phyloP scores from a whole-genome alignment of 2,329 filamentous ascomycete genomes.

The Fusarium sp. region DNA sequence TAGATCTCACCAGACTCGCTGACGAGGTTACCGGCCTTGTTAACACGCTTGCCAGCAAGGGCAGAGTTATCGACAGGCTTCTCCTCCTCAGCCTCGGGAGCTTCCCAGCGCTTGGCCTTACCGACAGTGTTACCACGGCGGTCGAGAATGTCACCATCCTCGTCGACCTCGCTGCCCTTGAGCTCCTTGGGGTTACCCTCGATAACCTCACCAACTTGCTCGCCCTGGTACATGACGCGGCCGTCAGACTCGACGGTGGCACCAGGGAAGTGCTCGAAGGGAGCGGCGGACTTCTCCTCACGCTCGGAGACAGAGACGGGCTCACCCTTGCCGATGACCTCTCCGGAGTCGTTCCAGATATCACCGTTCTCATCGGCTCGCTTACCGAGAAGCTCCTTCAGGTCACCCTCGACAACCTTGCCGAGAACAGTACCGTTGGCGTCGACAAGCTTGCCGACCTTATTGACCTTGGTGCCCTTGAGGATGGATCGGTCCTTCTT shows the following conservation, averaged over 20 bases:
- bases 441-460: conserved; percentile 68
- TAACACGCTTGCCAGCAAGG: conserved; percentile 76
- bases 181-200: conserved; percentile 74
- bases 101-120: conserved; percentile 76
- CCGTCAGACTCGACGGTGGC: conserved; percentile 66
- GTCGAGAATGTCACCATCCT: conserved; percentile 77
- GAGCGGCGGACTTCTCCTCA: conserved; percentile 61
- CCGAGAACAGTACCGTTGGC: conserved; percentile 67
- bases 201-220: conserved; percentile 69
- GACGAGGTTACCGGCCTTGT: conserved; percentile 75
- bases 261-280: conserved; percentile 70
- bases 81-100: conserved; percentile 60
- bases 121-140: conserved; percentile 75
- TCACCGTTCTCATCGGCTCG: conserved; percentile 74
- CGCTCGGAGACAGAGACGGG: conserved; percentile 65
- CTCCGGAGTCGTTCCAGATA: conserved; percentile 77
- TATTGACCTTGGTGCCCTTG: conserved; percentile 68
- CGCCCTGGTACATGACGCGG: conserved; percentile 62
- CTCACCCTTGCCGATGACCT: conserved; percentile 75
- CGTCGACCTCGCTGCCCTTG: conserved; percentile 73
- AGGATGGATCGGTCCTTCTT: conserved; percentile 58
- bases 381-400: conserved; percentile 72
- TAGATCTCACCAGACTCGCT: conserved; percentile 67
- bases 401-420: conserved; percentile 71
- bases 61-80: conserved; percentile 70